Base-by-base conservation (phyloP, 2,329 filamentous ascomycete species). In the Xylaria digitata region DNA sequence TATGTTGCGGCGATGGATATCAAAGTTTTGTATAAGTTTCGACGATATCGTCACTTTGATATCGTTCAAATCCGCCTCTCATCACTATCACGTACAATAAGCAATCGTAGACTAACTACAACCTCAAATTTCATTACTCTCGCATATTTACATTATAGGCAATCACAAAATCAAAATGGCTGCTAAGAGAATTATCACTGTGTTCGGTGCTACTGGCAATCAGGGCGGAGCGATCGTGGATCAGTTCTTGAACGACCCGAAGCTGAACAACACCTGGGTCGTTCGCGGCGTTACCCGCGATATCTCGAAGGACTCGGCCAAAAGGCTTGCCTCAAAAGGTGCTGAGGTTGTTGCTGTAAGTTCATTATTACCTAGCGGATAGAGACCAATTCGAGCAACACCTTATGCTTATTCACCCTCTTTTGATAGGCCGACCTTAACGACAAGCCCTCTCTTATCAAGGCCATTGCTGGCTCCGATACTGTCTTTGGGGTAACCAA, bases 171-270 rank as follows among this genome's bases (percentile, higher is more conserved):
- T n/a, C n/a, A 53, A 63, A 54, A 77, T 73, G 74, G 37, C 74
- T 60, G 61, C 48, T 19, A 74, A 76, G 68, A 85, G 83, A 71
- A 78, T 85, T 71, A 80, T 89, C 73, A 84, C 83, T 50, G 80
- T 90, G 13, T 85, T 89, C 71, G 87, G 87, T 32, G 84, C 86
- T 49, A 89, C 87, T 19, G 86, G 87, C 65, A 83, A 85, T 65
- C 88, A 90, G 77, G 88, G 88, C 55, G 84, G 85, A 68, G 86
- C 85, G 8, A 81, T 89, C 52, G 83, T 86, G 57, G 26, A 78
- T 80, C 72, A 76, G 2, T 80, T 80, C 68, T 70, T 80, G 46
- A 72, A 71, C 43, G 77, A 80, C 53, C 63, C 83, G 0, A 77
- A 81, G 54, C 78, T 85, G 1, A 80, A 79, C n/a, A 77, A 80